Percentiles rank a stretch among this genome's conserved stretches.
Evolutionary conservation across 2,329 filamentous ascomycete genomes (phyloP).

Genomic region (Neoascochyta sp.): DNA sequence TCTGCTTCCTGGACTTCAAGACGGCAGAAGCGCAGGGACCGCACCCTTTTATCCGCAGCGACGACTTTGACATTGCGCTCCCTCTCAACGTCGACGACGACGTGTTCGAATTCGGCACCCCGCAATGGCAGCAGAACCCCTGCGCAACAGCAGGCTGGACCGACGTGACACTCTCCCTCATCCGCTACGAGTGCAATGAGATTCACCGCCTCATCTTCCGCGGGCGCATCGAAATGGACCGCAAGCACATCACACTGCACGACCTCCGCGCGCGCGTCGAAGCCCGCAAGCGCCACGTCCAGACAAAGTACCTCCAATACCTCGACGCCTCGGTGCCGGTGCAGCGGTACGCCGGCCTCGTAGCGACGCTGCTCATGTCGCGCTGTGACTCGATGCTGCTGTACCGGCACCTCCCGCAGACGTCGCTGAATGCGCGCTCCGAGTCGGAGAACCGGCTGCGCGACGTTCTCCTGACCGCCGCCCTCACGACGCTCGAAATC

Average conservation of each 20-base stretch:
- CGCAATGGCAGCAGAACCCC: slow-evolving; percentile 36
- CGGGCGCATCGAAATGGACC: slow-evolving; percentile 38
- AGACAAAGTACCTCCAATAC: slow-evolving; percentile 32
- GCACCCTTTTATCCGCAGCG: slow-evolving; percentile 35
- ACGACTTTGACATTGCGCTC: slow-evolving; percentile 38
- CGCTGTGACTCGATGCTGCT: slow-evolving; percentile 41
- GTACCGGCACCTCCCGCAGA: slow-evolving; percentile 38
- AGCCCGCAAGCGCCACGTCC: slow-evolving; percentile 33
- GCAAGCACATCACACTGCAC: slow-evolving; percentile 36
- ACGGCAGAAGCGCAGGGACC: slow-evolving; percentile 39
- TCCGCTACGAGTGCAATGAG: slow-evolving; percentile 39
- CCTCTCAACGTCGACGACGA: slow-evolving; percentile 39
- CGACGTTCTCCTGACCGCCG: slow-evolving; percentile 36
- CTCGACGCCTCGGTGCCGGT: slow-evolving; percentile 34
- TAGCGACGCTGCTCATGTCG: slow-evolving; percentile 37
- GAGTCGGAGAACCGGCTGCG: slow-evolving; percentile 37
- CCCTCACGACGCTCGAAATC: slow-evolving; percentile 38
- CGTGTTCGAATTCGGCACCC: slow-evolving; percentile 36
- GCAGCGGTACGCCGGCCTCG: slow-evolving; percentile 38
- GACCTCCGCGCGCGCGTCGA: slow-evolving; percentile 36
- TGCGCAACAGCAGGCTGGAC: slow-evolving; percentile 31
- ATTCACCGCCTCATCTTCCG: slow-evolving; percentile 38
- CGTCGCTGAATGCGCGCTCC: slow-evolving; percentile 30
- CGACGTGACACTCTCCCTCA: slow-evolving; percentile 34
- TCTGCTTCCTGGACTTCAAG: slow-evolving; percentile 39